Percentiles rank a stretch among this genome's conserved stretches.
Conservation (phyloP, 2,329 filamentous ascomycete species). For the Penicillium sp. region DNA sequence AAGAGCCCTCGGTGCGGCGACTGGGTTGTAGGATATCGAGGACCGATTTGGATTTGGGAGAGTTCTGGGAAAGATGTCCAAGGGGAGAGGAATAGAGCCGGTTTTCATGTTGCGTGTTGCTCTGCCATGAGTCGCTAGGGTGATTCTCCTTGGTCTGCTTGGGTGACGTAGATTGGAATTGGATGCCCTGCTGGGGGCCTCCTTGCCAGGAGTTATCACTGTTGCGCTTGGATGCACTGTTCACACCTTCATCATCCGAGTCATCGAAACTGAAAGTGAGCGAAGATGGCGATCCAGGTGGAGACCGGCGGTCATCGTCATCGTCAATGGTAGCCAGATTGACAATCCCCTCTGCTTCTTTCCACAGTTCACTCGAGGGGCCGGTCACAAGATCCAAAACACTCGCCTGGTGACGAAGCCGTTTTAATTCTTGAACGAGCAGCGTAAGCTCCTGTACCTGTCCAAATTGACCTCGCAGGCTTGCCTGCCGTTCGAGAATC, state of each 20-base stretch:
- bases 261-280: constrained; percentile 64
- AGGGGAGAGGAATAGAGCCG: constrained; percentile 39
- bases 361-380: constrained; percentile 62
- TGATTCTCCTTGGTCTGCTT: constrained; percentile 28
- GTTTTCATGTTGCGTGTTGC: constrained; percentile 30
- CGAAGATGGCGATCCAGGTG: constrained; percentile 61
- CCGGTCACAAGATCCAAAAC: constrained; percentile 61
- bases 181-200: constrained; percentile 31
- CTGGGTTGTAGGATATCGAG: constrained; percentile 65
- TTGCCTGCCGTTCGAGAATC: constrained; percentile 69
- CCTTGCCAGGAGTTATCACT: constrained; percentile 42
- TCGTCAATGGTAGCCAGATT: constrained; percentile 69
- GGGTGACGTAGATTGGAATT: constrained; percentile 33
- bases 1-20: constrained; percentile 43
- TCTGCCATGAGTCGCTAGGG: constrained; percentile 39
- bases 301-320: constrained; percentile 59
- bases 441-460: constrained; percentile 68
- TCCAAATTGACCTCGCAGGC: constrained; percentile 69
- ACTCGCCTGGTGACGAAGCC: constrained; percentile 62
- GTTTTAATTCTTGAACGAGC: constrained; percentile 69
- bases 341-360: constrained; percentile 70
- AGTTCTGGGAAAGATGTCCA: constrained; percentile 60
- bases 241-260: constrained; percentile 60
- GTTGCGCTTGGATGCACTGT: constrained; percentile 38
- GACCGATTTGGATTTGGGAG: constrained; percentile 66